phyloP scores from a whole-genome alignment of 306 rosid genomes.

The Inga laurina region DNA sequence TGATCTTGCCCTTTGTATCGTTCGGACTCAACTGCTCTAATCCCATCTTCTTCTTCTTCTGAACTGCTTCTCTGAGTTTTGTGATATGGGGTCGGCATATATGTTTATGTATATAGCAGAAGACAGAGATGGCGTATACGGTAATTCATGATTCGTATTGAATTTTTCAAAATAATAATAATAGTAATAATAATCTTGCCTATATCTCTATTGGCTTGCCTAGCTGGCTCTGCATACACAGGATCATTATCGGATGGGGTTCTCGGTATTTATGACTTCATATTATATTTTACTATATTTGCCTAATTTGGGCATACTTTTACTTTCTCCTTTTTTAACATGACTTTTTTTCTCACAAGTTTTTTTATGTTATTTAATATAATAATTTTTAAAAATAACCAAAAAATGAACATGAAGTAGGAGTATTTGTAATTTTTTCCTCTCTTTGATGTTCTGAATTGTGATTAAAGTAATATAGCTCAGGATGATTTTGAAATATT shows the following conservation, averaged over 20 bases:
- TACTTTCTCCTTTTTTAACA: not conserved
- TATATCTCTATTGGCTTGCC: not conserved
- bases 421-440: too few species aligned
- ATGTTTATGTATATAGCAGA: not conserved
- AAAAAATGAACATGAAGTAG: too few species aligned
- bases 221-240: not conserved
- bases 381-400: too few species aligned
- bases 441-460: too few species aligned
- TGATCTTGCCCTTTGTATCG: conserved; percentile 20
- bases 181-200: not conserved
- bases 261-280: not conserved
- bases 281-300: not conserved
- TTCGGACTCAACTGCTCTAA: not conserved
- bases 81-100: not conserved
- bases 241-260: not conserved
- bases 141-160: not conserved
- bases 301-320: not conserved
- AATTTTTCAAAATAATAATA: not conserved
- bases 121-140: not conserved
- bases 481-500: too few species aligned
- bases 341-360: too few species aligned
- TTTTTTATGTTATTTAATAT: too few species aligned
- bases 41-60: not conserved
- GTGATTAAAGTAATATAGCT: too few species aligned
- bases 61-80: not conserved